Evolutionary conservation across 208 protist species (phyloP).

Genomic region (Wallacemonas sp.): DNA sequence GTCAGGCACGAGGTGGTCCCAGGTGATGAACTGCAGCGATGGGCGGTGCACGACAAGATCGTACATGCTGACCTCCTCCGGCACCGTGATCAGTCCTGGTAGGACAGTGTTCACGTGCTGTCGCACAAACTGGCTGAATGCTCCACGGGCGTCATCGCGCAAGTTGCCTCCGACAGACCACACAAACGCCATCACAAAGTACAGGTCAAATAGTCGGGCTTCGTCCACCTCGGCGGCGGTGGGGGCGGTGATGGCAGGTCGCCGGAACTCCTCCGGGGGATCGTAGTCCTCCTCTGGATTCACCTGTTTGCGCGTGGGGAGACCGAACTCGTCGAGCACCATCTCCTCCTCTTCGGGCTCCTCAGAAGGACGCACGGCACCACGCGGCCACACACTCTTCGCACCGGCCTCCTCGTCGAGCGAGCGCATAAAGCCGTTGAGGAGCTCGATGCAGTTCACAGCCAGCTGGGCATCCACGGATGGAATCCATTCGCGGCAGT

Average conservation of each 20-base stretch:
- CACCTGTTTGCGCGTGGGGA: conserved; percentile 4
- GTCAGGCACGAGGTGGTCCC: conserved; percentile 88
- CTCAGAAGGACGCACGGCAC: conserved; percentile 36
- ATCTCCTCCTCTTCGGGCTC: conserved; percentile 21
- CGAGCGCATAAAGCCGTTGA: conserved; percentile 75
- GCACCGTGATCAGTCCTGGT: conserved; percentile 41
- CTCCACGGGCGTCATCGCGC: conserved; percentile 77
- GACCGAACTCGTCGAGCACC: conserved; percentile 27
- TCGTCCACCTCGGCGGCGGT: conserved; percentile 45
- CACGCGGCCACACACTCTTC: conserved; percentile 54
- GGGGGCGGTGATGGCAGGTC: conserved; percentile 54
- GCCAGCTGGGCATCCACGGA: conserved; percentile 91
- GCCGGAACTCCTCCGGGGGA: conserved; percentile 71
- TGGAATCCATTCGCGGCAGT: conserved; percentile 90
- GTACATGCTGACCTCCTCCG: conserved; percentile 79
- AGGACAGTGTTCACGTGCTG: conserved; percentile 66
- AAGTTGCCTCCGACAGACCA: conserved; percentile 96
- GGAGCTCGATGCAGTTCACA: conserved; percentile 89
- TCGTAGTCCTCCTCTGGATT: conserved; percentile 28
- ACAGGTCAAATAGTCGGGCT: conserved; percentile 86
- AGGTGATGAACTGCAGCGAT: conserved; percentile 88
- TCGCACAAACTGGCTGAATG: conserved; percentile 88
- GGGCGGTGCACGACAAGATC: conserved; percentile 93
- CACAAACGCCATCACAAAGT: conserved; percentile 96
- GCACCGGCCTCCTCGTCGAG: conserved; percentile 34